Evolutionary conservation across 2,329 filamentous ascomycete species (phyloP).

Genomic region (Graphium sp.): DNA sequence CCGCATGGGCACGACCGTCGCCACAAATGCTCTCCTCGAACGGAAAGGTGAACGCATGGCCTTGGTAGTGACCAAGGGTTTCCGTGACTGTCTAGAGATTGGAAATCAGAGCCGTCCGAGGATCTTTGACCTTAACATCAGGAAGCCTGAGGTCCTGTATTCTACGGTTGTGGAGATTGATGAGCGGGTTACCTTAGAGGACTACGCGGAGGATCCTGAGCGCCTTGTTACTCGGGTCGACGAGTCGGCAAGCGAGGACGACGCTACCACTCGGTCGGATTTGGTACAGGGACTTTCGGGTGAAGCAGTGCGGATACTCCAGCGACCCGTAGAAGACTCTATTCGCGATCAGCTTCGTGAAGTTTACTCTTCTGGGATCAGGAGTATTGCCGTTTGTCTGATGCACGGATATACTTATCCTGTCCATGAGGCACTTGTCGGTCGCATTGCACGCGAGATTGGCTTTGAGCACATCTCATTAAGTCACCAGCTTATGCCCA

Average conservation of each 20-base stretch:
- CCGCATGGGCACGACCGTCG: constrained; percentile 90
- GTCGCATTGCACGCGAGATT: constrained; percentile 59
- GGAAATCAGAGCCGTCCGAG: constrained; percentile 80
- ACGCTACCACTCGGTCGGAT: constrained; percentile 31
- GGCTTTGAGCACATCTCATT: constrained; percentile 25
- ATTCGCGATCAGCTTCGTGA: constrained; percentile 38
- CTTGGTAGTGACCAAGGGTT: constrained; percentile 73
- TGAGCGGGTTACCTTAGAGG: constrained; percentile 79
- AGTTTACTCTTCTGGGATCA: constrained; percentile 48
- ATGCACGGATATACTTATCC: constrained; percentile 91
- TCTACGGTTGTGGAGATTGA: constrained; percentile 76
- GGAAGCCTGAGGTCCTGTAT: constrained; percentile 76
- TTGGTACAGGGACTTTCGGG: constrained; percentile 52
- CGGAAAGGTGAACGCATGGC: constrained; percentile 81
- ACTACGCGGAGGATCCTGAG: constrained; percentile 76
- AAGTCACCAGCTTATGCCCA: constrained; percentile 19
- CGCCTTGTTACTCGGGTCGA: constrained; percentile 38
- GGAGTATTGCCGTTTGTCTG: constrained; percentile 74
- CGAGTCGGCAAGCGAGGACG: constrained; percentile 28
- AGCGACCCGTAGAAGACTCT: constrained; percentile 34
- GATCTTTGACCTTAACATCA: constrained; percentile 82
- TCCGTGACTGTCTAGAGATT: constrained; percentile 75
- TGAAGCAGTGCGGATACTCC: constrained; percentile 51
- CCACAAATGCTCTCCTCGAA: constrained; percentile 81
- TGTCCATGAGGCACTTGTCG: constrained; percentile 65